phyloP scores from a whole-genome alignment of 192 early-diverging fungal species.

The Entomortierella lignicola region DNA sequence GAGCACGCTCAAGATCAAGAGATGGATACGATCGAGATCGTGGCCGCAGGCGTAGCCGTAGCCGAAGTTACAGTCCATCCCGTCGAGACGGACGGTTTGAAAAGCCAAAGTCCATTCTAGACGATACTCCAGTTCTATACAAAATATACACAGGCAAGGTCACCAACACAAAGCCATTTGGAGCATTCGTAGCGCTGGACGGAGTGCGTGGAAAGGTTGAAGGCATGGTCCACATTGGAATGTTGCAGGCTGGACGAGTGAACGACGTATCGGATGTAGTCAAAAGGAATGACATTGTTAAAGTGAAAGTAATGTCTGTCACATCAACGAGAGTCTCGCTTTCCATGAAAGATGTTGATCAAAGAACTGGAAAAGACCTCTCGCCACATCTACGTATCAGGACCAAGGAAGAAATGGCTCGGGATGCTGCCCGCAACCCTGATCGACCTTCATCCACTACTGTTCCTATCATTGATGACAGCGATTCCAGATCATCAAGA shows the following conservation, averaged over 20 bases:
- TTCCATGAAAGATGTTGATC: conserved; percentile 98
- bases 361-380: conserved; percentile 89
- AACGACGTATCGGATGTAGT: conserved; percentile 90
- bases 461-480: conserved; percentile 60
- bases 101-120: conserved; percentile 52
- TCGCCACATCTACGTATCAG: conserved; percentile 81
- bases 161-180: conserved; percentile 91
- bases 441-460: conserved; percentile 65
- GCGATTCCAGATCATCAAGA: conserved; percentile 52
- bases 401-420: conserved; percentile 72
- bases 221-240: conserved; percentile 91
- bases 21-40: conserved; percentile 15
- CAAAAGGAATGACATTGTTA: conserved; percentile 81
- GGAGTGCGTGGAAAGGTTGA: conserved; percentile 82
- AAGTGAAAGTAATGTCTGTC: conserved; percentile 96
- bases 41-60: conserved; percentile 23
- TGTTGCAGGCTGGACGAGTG: conserved; percentile 74
- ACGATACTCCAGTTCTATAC: conserved; percentile 87
- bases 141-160: conserved; percentile 93
- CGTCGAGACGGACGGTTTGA: conserved; percentile 43
- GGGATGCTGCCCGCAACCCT: conserved; percentile 70
- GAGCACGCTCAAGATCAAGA: conserved; percentile 43
- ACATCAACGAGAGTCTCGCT: conserved; percentile 84
- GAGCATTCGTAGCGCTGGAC: conserved; percentile 90
- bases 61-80: conserved; percentile 45